Evolutionary conservation across 257 asterid genomes (phyloP).

Genomic region (Echites panduratus): DNA sequence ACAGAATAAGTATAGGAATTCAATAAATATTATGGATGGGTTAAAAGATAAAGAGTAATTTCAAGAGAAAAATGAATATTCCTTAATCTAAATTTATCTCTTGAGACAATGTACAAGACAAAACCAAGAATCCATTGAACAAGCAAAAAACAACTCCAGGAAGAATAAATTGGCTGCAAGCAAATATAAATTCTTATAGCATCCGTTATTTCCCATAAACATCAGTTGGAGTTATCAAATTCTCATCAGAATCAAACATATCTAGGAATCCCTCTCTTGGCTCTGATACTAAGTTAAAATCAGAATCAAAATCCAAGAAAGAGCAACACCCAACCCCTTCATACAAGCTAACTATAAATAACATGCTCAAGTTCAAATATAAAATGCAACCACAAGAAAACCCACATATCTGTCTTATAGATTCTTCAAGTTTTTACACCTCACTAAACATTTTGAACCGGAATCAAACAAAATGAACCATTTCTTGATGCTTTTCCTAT

Average conservation of each 20-base stretch:
- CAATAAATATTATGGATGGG: too few species aligned
- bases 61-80: background rate
- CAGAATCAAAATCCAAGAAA: background rate
- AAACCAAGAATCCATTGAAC: background rate
- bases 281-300: too few species aligned
- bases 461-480: background rate
- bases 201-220: background rate
- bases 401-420: background rate
- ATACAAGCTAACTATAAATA: background rate
- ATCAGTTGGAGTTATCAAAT: background rate
- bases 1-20: too few species aligned
- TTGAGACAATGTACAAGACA: background rate
- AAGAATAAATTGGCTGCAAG: too few species aligned
- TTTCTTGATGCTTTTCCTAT: conserved; percentile 1
- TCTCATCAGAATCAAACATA: background rate
- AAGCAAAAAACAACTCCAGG: too few species aligned
- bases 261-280: background rate
- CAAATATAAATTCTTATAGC: too few species aligned
- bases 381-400: background rate
- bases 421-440: background rate
- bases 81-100: background rate
- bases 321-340: background rate
- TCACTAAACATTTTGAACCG: background rate
- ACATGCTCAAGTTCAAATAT: background rate
- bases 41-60: too few species aligned